A percentile compares a stretch with the other conserved stretches of the same genome.
Conservation (phyloP, 495 filamentous ascomycete species). For the Chaetomium fimeti region DNA sequence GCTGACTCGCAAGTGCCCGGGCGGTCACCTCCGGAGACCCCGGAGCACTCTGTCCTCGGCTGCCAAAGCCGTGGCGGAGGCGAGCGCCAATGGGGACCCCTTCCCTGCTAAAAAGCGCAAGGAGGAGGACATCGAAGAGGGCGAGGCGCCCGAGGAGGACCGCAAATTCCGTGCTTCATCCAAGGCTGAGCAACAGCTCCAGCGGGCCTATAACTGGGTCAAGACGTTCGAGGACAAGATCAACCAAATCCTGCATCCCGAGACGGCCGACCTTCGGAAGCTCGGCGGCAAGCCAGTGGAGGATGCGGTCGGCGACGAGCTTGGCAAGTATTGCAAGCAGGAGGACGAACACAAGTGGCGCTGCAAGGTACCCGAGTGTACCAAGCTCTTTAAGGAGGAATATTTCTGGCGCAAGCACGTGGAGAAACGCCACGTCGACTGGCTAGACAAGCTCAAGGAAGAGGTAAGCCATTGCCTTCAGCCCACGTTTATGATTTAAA, state of each 20-base stretch:
- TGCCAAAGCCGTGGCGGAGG: conserved; percentile 79
- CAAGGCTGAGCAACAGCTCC: conserved; percentile 86
- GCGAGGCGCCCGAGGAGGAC: conserved; percentile 56
- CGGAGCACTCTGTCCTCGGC: conserved; percentile 74
- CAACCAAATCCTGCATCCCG: conserved; percentile 84
- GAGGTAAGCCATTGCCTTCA: conserved; percentile 62
- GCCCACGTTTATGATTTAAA: background rate
- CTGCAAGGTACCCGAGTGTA: conserved; percentile 93
- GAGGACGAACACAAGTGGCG: conserved; percentile 95
- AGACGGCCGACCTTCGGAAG: conserved; percentile 78
- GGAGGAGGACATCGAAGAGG: conserved; percentile 67
- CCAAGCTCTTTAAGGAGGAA: conserved; percentile 95
- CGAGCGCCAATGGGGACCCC: conserved; percentile 72
- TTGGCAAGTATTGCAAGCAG: conserved; percentile 86
- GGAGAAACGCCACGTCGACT: conserved; percentile 91
- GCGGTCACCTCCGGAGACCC: conserved; percentile 90
- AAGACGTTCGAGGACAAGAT: conserved; percentile 98
- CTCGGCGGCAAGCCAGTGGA: conserved; percentile 85
- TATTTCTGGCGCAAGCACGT: conserved; percentile 97
- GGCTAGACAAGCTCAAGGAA: conserved; percentile 73
- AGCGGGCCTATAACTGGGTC: conserved; percentile 98
- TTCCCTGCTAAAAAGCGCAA: conserved; percentile 78
- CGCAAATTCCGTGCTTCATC: conserved; percentile 65
- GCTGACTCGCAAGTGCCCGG: conserved; percentile 90
- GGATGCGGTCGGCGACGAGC: conserved; percentile 81